Evolutionary conservation across 305 asterid genomes (phyloP), one percentile per base, ranked within the genome.

Genomic region (Euphrasia arctica): DNA sequence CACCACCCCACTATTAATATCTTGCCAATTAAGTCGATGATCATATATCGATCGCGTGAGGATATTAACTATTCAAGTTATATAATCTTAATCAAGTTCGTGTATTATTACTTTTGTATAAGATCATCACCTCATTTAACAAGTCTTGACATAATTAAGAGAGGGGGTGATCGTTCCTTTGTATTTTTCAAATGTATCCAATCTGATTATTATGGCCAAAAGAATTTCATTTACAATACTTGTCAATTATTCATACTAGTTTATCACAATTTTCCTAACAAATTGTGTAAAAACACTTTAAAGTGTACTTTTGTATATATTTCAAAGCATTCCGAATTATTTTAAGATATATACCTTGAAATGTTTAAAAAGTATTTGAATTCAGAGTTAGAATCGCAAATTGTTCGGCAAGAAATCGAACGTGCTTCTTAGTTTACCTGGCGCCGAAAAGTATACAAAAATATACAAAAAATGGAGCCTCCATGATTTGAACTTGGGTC

Each of bases 1-100:
- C 80, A n/a, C n/a, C n/a, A 11, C 80, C 78, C 9, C 69, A 4
- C 36, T 71, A 69, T 51, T 78, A 41, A 66, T 9, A 43, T 2
- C 2, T 10, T 42, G 48, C 48, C 48, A 42, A 42, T 18, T 18
- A 18, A 18, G 34, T 31, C 34, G 34, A 31, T 2, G n/a, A n/a
- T n/a, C n/a, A n/a, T n/a, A n/a, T n/a, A n/a, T n/a, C n/a, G n/a
- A n/a, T n/a, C n/a, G n/a, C 3, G 9, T 42, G 48, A 42, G 48
- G 9, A 42, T 42, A 8, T 42, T 9, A 42, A 8, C 9, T 9
- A 43, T 43, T 11, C 14, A 43, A 5, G 50, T 11, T 42, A 41
- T 41, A 18, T 31, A 31, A 2, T 42, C 49, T 34, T 34, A 34
- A 9, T 42, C 49, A 9, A 42, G 3, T 43, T 43, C n/a, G 3